Base-by-base conservation (phyloP, 2,329 filamentous ascomycete species). In the Chaetomium globosum region DNA sequence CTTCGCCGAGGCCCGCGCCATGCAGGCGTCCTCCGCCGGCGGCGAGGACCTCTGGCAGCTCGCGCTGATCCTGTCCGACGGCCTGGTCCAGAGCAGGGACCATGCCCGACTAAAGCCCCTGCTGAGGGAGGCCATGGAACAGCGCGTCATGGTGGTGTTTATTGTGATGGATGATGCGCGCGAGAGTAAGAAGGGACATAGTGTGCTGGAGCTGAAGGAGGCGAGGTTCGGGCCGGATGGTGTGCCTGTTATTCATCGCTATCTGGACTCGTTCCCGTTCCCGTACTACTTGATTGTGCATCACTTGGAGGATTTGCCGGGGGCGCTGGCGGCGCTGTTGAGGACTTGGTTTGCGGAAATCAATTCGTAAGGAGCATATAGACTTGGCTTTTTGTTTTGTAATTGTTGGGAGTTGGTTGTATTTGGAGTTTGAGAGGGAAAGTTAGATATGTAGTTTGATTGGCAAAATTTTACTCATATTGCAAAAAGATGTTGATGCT, bases 111-210 rank as follows among this genome's bases (percentile, higher is more conserved):
- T 99, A 71, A 85, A 91, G 19, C 83, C 92, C 5, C 83, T 98
- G 26, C 87, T 99, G 12, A 85, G 95, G 10, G 89, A 94, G 77
- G 94, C 95, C 0, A 88, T 93, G 73, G 93, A 97, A 77, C 92
- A 97, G 78, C 85, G 93, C 19, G 96, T 99, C 75, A 97, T 99
- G 92, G 88, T 98, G 68, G 94, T 99, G 6, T 99, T 99, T 76
- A 92, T 99, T 72, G 90, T 99, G 73, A 92, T 99, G 74, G 95
- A 99, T 80, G 84, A 86, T 71, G 80, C 78, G 36, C 77, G 77
- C 28, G 80, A 82, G 69, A 81, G 82, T 70, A 78, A 81, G 59
- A 70, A 68, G 68, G 83, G 83, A 55, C 83, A 87, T 67, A 90
- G 88, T 72, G 96, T 99, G 67, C 79, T 98, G 73, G 93, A 97